Evolutionary conservation across 495 filamentous ascomycete genomes (phyloP), one percentile per base, ranked within the genome.

Genomic region (Pseudoneurospora amorphoporcata): DNA sequence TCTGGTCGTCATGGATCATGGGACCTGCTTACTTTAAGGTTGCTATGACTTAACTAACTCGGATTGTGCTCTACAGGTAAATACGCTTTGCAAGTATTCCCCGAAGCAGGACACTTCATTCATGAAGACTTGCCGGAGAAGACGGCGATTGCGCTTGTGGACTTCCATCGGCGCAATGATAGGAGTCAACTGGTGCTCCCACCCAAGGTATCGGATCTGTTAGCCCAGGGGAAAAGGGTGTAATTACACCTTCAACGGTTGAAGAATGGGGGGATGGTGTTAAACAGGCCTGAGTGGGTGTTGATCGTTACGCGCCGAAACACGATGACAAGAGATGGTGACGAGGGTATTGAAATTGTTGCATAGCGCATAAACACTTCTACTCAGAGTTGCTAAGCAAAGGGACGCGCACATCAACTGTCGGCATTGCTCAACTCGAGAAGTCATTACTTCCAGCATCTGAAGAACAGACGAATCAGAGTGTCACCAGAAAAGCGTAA

Each of bases 51-150:
- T 73, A 5, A 76, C 69, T 68, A 38, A 70, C 71, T 35, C 37
- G n/a, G 8, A 29, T 47, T 43, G 47, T 58, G 47, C 29, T 29
- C 10, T 47, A 72, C 75, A 93, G 94, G 94, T 0, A 98, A 98
- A 84, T 99, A 98, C 79, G 94, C 97, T 71, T 85, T 99, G 19
- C 91, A 97, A 70, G 94, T 99, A 19, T 90, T 98, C 73, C 96
- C 96, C 0, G 92, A 97, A 81, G 94, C 94, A 7, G 95, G 95
- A 0, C 95, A 98, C 80, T 99, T 98, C 76, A 87, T 99, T 68
- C 96, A 98, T 73, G 95, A 99, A 81, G 95, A 99, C 80, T 87
- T 93, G 71, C 94, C 96, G 1, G 90, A 91, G 73, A 96, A 93
- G 84, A 94, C 91, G 38, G 95, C 96, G 6, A 87, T 88, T 75